Percentiles rank a stretch among this genome's conserved stretches.
Conservation (phyloP, 2,329 filamentous ascomycete genomes). For the Phyllosticta capitalensis region DNA sequence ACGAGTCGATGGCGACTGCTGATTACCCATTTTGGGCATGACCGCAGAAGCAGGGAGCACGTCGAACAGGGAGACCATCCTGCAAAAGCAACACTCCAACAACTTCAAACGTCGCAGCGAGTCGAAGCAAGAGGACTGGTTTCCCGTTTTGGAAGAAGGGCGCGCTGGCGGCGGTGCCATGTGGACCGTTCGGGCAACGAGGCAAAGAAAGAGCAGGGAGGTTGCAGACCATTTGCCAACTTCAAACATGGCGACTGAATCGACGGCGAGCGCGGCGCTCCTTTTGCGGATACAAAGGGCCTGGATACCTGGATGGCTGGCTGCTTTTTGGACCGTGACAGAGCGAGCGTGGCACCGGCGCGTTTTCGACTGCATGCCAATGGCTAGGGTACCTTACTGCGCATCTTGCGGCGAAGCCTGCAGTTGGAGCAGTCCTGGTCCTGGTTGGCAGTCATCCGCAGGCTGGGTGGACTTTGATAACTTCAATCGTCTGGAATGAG, state of each 20-base stretch:
- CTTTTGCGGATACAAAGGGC: neutral
- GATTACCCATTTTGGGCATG: neutral
- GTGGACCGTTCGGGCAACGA: neutral
- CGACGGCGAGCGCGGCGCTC: neutral
- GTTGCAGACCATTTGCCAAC: neutral
- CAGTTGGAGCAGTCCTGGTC: neutral
- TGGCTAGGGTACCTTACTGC: neutral
- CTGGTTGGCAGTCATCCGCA: neutral
- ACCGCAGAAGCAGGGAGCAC: neutral
- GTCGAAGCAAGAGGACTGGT: neutral
- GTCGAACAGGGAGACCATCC: neutral
- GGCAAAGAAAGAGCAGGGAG: neutral
- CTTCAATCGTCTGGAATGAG: neutral
- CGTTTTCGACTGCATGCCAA: neutral
- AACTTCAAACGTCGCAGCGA: constrained; percentile 3
- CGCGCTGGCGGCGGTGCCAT: neutral
- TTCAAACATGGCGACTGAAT: neutral
- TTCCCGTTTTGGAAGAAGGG: neutral
- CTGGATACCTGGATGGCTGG: neutral
- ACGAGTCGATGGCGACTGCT: neutral
- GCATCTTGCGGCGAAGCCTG: neutral
- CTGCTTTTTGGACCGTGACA: neutral
- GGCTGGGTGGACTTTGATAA: neutral
- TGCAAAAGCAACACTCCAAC: neutral
- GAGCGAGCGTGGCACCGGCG: neutral